Evolutionary conservation across 345 rosid genomes (phyloP), one percentile per base, ranked within the genome.

Genomic region (Hibiscus mutabilis): DNA sequence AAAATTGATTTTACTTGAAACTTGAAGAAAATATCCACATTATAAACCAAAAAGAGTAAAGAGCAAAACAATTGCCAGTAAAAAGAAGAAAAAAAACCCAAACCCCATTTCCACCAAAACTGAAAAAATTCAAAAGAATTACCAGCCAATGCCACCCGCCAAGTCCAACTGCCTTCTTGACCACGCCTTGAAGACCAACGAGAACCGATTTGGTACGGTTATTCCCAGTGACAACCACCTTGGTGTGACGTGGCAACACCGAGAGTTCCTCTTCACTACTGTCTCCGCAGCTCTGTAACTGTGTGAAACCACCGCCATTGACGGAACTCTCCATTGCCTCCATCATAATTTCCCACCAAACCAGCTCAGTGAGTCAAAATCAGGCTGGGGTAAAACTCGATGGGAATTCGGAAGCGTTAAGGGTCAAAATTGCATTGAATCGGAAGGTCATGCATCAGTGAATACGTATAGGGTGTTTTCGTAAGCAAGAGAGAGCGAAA

Each of bases 141-240:
- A 93, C 98, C 89, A 93, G 97, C 98, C 98, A 93, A 86, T 93
- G 97, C 97, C 98, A 93, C 10, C 98, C 98, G 44, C 98, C 98
- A 63, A 88, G 92, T 2, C 98, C 97, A 70, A 93, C 97, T 33
- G 98, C 98, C 82, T 93, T 93, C 81, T 93, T 91, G 63, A 93
- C 98, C 3, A 93, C 98, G 6, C 98, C 98, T 69, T 82, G 88
- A 66, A 93, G 98, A 74, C 98, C 98, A 1, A 93, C 97, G 53
- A 93, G 97, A 25, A 93, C 97, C 40, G 97, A 93, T 77, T 93
- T 93, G 12, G 98, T 93, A 66, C 98, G 85, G 84, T 93, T 93
- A 84, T 93, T 93, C 19, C 98, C 98, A 9, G 97, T 93, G 15
- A 93, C 97, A 13, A 94, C 89, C 40, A 94, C 98, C 73, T 93